Percentiles rank a stretch among this genome's conserved stretches.
phyloP scores from a whole-genome alignment of 371 early-diverging fungal species.

The Choanephora cucurbitarum region DNA sequence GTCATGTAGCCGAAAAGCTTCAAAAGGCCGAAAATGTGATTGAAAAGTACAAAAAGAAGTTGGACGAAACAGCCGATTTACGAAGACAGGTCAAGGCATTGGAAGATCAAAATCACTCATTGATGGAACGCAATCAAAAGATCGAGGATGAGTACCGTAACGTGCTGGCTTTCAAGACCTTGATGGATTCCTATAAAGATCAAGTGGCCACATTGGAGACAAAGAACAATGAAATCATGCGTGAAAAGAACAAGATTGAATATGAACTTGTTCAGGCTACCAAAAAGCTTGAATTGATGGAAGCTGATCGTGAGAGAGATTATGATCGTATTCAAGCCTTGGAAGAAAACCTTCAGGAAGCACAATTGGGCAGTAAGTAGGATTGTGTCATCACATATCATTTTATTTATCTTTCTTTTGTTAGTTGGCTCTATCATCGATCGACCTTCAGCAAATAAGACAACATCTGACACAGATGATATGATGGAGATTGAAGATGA shows the following conservation, averaged over 20 bases:
- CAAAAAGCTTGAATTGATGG: slow-evolving; percentile 65
- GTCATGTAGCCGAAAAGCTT: slow-evolving; percentile 85
- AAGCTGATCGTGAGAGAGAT: slow-evolving; percentile 67
- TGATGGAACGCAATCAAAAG: slow-evolving; percentile 66
- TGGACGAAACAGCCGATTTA: slow-evolving; percentile 84
- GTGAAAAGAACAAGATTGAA: slow-evolving; percentile 74
- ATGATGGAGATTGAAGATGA: slow-evolving; percentile 45
- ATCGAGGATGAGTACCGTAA: slow-evolving; percentile 89
- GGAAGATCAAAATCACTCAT: slow-evolving; percentile 78
- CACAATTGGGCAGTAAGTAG: slow-evolving; percentile 68
- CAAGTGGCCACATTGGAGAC: slow-evolving; percentile 75
- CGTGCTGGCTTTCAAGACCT: slow-evolving; percentile 72
- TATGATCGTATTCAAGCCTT: slow-evolving; percentile 74
- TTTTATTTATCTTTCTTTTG: no score
- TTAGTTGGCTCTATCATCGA: slow-evolving; percentile 14
- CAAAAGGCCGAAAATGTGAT: slow-evolving; percentile 90
- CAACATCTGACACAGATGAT: slow-evolving; percentile 19
- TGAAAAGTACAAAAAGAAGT: slow-evolving; percentile 93
- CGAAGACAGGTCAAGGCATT: slow-evolving; percentile 77
- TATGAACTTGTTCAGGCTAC: slow-evolving; percentile 68
- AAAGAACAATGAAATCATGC: slow-evolving; percentile 64
- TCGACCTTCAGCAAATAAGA: slow-evolving; percentile 8
- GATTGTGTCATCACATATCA: no score
- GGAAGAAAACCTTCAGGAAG: slow-evolving; percentile 82
- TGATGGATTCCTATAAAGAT: slow-evolving; percentile 87